A percentile compares a stretch with the other conserved stretches of the same genome.
phyloP scores from a whole-genome alignment of 2,329 filamentous ascomycete genomes.

The Botryotinia convoluta region DNA sequence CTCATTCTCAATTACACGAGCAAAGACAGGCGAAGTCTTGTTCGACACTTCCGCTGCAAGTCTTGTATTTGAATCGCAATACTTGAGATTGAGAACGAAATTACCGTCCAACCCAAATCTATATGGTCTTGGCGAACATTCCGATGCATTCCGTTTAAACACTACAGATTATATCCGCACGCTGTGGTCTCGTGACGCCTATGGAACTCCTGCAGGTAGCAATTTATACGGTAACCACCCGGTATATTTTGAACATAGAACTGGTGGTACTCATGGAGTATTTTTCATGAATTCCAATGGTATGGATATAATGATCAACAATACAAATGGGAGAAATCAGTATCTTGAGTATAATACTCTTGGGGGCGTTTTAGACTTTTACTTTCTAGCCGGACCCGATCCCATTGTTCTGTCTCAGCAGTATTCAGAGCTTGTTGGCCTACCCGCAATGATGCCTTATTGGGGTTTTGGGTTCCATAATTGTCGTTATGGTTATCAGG shows the following conservation, averaged over 20 bases:
- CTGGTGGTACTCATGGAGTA: conserved; percentile 58
- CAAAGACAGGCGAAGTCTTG: conserved; percentile 50
- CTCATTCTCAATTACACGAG: conserved; percentile 55
- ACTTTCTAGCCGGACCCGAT: conserved; percentile 59
- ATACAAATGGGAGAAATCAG: conserved; percentile 51
- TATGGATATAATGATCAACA: conserved; percentile 75
- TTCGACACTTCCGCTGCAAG: conserved; percentile 59
- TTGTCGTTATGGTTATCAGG: conserved; percentile 61
- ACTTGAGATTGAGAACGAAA: conserved; percentile 58
- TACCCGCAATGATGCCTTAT: conserved; percentile 62
- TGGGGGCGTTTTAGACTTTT: conserved; percentile 73
- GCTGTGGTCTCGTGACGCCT: conserved; percentile 60
- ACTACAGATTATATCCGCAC: conserved; percentile 61
- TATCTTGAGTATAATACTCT: conserved; percentile 78
- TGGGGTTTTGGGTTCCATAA: conserved; percentile 63
- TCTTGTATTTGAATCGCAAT: conserved; percentile 63
- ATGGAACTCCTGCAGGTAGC: conserved; percentile 50
- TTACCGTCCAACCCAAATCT: conserved; percentile 58
- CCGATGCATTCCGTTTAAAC: conserved; percentile 56
- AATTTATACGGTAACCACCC: conserved; percentile 65
- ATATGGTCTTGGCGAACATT: conserved; percentile 65
- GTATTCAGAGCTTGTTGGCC: conserved; percentile 55
- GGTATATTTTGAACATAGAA: conserved; percentile 62
- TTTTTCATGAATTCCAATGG: conserved; percentile 71
- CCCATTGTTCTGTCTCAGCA: conserved; percentile 58